Conservation (phyloP, 768 basidiomycete species). For the Chiua virens region DNA sequence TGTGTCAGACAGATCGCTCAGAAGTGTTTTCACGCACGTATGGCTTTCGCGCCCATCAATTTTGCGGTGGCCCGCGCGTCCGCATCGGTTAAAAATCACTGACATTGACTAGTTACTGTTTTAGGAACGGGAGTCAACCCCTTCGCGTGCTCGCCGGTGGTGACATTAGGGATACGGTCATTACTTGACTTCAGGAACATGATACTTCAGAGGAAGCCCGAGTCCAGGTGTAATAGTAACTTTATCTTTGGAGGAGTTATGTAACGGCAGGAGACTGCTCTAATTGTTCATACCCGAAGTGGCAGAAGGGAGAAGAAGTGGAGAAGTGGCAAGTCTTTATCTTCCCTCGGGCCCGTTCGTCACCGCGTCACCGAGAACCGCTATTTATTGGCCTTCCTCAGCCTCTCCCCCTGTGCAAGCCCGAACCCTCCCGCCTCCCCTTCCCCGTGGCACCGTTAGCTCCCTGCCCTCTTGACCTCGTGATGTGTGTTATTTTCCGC, state of each 20-base stretch:
- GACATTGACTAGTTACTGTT: background rate
- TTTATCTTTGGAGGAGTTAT: constrained; percentile 22
- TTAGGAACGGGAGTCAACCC: background rate
- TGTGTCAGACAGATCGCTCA: constrained; percentile 13
- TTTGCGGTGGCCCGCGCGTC: no score
- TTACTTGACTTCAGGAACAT: constrained; percentile 12
- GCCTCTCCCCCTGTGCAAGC: background rate
- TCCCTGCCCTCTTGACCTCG: background rate
- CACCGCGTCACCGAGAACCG: background rate
- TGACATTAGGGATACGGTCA: background rate
- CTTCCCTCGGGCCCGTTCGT: constrained; percentile 16
- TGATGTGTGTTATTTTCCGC: constrained; percentile 2
- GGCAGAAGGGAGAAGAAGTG: constrained; percentile 18
- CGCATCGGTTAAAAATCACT: background rate
- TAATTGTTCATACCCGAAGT: constrained; percentile 13
- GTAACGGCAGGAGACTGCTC: constrained; percentile 18
- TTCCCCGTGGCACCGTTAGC: background rate
- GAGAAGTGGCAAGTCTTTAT: constrained; percentile 22
- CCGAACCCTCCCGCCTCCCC: background rate
- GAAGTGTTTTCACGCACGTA: no score
- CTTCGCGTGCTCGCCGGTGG: background rate
- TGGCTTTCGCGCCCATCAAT: no score
- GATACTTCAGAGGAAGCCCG: constrained; percentile 16
- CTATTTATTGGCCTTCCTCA: constrained; percentile 13
- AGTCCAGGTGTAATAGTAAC: constrained; percentile 22